Evolutionary conservation across 768 basidiomycete genomes (phyloP).

Genomic region (Tylopilus felleus): DNA sequence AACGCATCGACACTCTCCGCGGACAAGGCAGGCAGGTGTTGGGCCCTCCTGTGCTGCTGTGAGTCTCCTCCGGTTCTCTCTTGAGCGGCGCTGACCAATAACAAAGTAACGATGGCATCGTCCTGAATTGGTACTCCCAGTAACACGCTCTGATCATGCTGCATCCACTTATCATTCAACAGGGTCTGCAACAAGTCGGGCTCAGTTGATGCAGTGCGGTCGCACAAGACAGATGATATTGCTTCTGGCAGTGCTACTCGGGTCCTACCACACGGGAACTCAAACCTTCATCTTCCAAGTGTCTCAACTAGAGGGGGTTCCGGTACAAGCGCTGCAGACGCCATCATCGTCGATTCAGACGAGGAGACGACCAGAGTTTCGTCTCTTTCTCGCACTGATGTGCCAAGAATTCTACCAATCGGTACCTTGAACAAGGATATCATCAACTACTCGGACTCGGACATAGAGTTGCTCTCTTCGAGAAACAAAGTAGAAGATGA

Average conservation of each 20-base stretch:
- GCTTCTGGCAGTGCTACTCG: background rate
- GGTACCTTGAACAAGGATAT: background rate
- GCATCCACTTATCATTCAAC: constrained; percentile 9
- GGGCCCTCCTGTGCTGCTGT: constrained; percentile 26
- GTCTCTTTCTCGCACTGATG: background rate
- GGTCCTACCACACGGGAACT: background rate
- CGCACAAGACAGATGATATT: background rate
- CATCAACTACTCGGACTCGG: constrained; percentile 8
- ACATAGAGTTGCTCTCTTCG: constrained; percentile 10
- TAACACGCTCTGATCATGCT: background rate
- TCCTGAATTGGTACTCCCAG: constrained; percentile 28
- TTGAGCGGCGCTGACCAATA: constrained; percentile 5
- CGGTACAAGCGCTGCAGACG: constrained; percentile 15
- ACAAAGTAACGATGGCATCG: constrained; percentile 27
- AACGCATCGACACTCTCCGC: constrained; percentile 19
- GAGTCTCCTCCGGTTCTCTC: constrained; percentile 6
- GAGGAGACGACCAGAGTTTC: constrained; percentile 5
- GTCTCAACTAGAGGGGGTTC: background rate
- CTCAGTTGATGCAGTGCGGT: background rate
- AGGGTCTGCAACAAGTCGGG: constrained; percentile 14
- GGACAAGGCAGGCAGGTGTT: constrained; percentile 23
- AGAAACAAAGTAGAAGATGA: background rate
- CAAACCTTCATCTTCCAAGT: background rate
- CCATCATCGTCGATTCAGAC: constrained; percentile 23
- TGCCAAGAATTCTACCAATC: background rate